phyloP scores from a whole-genome alignment of 139 green algal genomes.

The Chlamydomonas urium region DNA sequence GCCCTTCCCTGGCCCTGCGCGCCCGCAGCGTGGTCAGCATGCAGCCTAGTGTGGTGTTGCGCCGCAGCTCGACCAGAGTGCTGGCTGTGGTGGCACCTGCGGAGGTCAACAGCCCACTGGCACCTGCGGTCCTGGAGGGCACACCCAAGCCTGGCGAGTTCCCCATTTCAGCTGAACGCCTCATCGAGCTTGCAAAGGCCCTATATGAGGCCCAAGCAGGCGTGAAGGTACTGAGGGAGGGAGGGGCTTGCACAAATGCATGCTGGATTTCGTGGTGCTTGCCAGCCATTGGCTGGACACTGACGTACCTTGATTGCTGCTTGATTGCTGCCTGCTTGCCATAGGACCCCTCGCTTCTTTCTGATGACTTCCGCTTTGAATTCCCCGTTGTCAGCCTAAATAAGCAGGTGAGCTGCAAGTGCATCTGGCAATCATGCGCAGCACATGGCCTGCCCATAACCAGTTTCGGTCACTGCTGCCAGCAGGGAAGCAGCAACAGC shows the following conservation, averaged over 20 bases:
- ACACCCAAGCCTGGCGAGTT: conserved; percentile 23
- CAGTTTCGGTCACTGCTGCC: too few relatives aligned
- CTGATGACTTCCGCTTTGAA: conserved; percentile 55
- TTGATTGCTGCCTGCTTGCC: conserved; percentile 4
- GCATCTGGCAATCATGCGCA: too few relatives aligned
- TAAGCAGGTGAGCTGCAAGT: conserved; percentile 34
- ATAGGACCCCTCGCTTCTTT: conserved; percentile 29
- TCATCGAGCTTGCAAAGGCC: conserved; percentile 41
- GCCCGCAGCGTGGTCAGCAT: too few relatives aligned
- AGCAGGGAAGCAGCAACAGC: too few relatives aligned
- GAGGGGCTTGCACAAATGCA: background rate
- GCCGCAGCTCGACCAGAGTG: too few relatives aligned
- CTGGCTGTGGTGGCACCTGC: too few relatives aligned
- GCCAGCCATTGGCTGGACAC: background rate
- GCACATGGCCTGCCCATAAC: too few relatives aligned
- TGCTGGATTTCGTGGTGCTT: background rate
- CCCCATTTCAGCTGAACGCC: conserved; percentile 33
- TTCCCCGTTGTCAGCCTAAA: conserved; percentile 42
- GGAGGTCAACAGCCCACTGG: too few relatives aligned
- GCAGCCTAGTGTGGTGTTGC: too few relatives aligned
- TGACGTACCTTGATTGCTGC: background rate
- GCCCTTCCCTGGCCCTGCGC: too few relatives aligned
- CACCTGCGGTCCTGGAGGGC: background rate
- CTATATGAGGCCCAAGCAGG: conserved; percentile 22
- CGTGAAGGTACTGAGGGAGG: background rate